These are phyloP conservation scores for Tremella yokohamensis DNA, from an alignment of 768 basidiomycete genomes.

Conservation along the genomic window DNA sequence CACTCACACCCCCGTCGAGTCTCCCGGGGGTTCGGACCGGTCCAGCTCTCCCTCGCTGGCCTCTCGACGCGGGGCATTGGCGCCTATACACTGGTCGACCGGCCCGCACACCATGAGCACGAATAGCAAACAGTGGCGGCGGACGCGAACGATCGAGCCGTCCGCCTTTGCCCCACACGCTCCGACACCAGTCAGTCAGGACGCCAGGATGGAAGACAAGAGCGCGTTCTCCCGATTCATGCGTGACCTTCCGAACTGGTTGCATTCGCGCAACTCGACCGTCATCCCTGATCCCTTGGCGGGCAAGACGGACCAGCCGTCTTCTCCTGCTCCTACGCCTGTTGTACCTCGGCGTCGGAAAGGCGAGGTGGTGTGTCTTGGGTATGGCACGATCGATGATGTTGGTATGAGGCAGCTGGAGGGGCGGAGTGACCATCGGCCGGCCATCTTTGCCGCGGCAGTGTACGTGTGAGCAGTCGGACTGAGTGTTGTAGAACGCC, in stretches of 20 bases:
- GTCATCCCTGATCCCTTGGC: background rate
- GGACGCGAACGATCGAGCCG: too few relatives aligned
- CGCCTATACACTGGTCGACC: too few relatives aligned
- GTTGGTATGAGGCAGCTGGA: constrained; percentile 47
- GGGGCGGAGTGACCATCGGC: constrained; percentile 50
- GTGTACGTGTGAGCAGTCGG: constrained; percentile 44
- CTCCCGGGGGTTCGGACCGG: too few relatives aligned
- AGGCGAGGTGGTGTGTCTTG: constrained; percentile 49
- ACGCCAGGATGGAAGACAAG: constrained; percentile 9
- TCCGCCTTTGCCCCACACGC: background rate
- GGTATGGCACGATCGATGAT: constrained; percentile 51
- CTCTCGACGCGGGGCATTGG: too few relatives aligned
- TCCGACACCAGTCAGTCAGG: background rate
- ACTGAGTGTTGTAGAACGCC: too few relatives aligned
- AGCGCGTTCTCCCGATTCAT: constrained; percentile 34
- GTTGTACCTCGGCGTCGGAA: constrained; percentile 18
- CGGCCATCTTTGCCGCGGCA: constrained; percentile 48
- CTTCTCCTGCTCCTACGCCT: too few relatives aligned
- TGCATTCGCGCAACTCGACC: constrained; percentile 20
- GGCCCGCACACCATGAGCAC: constrained; percentile 1
- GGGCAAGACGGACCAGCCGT: background rate
- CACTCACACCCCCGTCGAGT: too few relatives aligned
- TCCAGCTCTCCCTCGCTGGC: too few relatives aligned
- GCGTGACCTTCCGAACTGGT: constrained; percentile 34
- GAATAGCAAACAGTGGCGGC: too few relatives aligned